A percentile compares a stretch with the other conserved stretches of the same genome.
Conservation (phyloP, 495 filamentous ascomycete species). For the Sabuloglossum arenarium region DNA sequence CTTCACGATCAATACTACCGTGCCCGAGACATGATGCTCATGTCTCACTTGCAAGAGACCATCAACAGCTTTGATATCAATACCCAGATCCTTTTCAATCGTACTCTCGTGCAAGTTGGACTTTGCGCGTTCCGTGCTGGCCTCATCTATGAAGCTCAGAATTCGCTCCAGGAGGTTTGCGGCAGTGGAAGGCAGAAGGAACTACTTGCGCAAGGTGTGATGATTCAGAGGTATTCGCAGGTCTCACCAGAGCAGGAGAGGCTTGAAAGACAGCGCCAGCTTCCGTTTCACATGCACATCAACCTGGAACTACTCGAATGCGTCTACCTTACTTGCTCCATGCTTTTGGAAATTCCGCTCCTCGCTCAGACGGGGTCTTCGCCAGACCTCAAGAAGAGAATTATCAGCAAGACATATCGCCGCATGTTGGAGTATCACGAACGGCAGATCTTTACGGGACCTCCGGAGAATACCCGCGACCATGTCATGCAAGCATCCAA, state of each 20-base stretch:
- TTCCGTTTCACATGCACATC: conserved; percentile 99
- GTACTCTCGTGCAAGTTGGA: conserved; percentile 91
- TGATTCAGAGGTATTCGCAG: conserved; percentile 87
- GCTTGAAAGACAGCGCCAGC: conserved; percentile 82
- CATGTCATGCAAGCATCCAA: conserved; percentile 98
- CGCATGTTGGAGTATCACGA: conserved; percentile 99
- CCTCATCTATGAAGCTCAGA: conserved; percentile 92
- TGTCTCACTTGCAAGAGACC: conserved; percentile 97
- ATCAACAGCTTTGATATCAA: conserved; percentile 87
- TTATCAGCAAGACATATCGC: conserved; percentile 99
- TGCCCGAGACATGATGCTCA: conserved; percentile 95
- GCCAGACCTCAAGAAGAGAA: conserved; percentile 87
- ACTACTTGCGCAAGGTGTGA: conserved; percentile 88
- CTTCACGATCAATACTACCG: conserved; percentile 95
- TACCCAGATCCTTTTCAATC: conserved; percentile 97
- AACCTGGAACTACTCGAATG: conserved; percentile 96
- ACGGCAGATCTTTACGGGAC: conserved; percentile 95
- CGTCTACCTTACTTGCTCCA: conserved; percentile 94
- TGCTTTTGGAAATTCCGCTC: conserved; percentile 94
- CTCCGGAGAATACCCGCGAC: conserved; percentile 94
- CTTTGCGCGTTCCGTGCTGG: conserved; percentile 95
- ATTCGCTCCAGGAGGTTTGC: conserved; percentile 90
- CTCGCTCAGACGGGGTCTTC: conserved; percentile 91
- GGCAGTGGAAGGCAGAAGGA: conserved; percentile 95
- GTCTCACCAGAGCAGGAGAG: conserved; percentile 95